Evolutionary conservation across 1,284 basidiomycete species (phyloP), one percentile per base, ranked within the genome.

Genomic region (Sporisorium sorghi): DNA sequence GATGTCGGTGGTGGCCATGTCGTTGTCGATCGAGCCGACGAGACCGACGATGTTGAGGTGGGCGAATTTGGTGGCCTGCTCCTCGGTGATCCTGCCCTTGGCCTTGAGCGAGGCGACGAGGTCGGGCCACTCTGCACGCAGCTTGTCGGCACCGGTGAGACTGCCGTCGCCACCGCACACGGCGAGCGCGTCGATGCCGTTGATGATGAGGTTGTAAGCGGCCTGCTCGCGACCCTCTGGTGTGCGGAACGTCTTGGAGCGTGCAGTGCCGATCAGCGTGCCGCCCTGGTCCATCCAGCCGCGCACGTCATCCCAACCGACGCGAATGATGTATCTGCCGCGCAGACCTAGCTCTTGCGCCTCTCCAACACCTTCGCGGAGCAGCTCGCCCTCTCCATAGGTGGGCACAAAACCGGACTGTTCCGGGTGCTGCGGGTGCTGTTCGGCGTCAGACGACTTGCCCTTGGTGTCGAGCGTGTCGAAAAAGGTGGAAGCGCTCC

Each of bases 1-100:
- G 78, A 97, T 86, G 86, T 98, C 95, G 28, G 96, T 98, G 89
- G 97, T 89, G 23, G 93, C 92, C 94, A 99, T 97, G 85, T 99
- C 97, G 83, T 99, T 99, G 87, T 99, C 96, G 85, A 99, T 98
- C 5, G 93, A 96, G 44, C 96, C 96, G 54, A 99, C 96, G 26
- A 99, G 90, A 43, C 97, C 96, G 76, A 95, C 96, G 80, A 99
- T 97, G 86, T 91, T 93, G 76, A 99, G 90, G 79, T 97, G 92
- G 8, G 89, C 87, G 82, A 95, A 91, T 10, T 87, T 86, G 42
- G 87, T 84, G 26, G 89, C 88, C 83, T 97, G 92, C 52, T 90
- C 90, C 28, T 90, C 87, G 1, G 90, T 90, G 84, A 98, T 97
- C 71, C 88, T 87, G 66, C 88, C 89, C 82, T 90, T 86, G 17